Conservation (phyloP, 1,284 basidiomycete genomes). For the Hymenochaete sp. region DNA sequence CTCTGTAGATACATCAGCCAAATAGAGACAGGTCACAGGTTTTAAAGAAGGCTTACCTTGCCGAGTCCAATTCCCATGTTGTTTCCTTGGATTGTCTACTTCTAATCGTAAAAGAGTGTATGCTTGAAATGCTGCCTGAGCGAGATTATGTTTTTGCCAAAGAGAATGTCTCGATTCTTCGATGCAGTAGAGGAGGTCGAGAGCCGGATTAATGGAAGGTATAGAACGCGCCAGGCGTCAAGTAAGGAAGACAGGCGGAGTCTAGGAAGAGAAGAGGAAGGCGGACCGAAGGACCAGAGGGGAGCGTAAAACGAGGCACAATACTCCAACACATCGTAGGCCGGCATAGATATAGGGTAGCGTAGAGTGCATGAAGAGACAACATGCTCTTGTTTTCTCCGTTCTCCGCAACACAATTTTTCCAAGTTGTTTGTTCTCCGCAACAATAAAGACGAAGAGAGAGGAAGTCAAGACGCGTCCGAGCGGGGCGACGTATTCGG, state of each 20-base stretch:
- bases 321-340: constrained; percentile 2
- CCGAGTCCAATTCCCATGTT: background rate
- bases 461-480: too few relatives aligned
- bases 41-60: background rate
- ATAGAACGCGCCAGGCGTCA: constrained; percentile 14
- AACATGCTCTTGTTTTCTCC: constrained; percentile 13
- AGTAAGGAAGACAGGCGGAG: background rate
- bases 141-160: background rate
- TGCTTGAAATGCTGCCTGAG: background rate
- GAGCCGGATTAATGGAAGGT: background rate
- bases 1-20: too few relatives aligned
- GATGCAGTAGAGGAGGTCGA: background rate
- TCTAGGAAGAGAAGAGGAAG: constrained; percentile 5
- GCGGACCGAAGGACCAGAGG: background rate
- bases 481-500: too few relatives aligned
- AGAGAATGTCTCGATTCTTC: background rate
- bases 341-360: constrained; percentile 15
- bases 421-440: too few relatives aligned
- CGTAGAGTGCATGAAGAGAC: background rate
- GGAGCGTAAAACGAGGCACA: constrained; percentile 14
- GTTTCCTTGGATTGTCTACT: background rate
- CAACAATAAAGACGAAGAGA: too few relatives aligned
- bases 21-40: background rate
- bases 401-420: too few relatives aligned
- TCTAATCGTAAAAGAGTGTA: constrained; percentile 2